A percentile compares a stretch with the other conserved stretches of the same genome.
Evolutionary conservation across 2,329 filamentous ascomycete species (phyloP).

Genomic region (Coleophoma cylindrospora): DNA sequence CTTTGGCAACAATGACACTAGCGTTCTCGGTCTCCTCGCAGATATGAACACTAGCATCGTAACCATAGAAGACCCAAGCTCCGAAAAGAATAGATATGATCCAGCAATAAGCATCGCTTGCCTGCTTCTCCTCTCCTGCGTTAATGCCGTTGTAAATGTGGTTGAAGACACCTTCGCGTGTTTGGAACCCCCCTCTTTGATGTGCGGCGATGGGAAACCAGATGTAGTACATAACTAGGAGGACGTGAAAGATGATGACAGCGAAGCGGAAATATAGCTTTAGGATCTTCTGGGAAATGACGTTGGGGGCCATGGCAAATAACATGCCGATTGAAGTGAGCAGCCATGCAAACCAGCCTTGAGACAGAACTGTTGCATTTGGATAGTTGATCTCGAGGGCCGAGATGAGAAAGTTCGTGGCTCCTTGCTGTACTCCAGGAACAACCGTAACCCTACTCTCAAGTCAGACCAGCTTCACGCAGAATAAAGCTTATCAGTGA

Average conservation of each 20-base stretch:
- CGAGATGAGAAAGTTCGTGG: conserved; percentile 33
- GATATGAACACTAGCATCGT: conserved; percentile 31
- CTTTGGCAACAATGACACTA: conserved; percentile 29
- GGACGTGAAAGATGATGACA: conserved; percentile 28
- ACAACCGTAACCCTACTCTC: conserved; percentile 23
- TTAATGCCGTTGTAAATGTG: conserved; percentile 35
- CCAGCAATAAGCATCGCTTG: conserved; percentile 32
- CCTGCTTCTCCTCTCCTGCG: conserved; percentile 25
- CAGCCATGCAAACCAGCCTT: conserved; percentile 33
- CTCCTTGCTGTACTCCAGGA: conserved; percentile 32
- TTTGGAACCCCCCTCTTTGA: conserved; percentile 26
- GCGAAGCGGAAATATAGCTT: conserved; percentile 32
- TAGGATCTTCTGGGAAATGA: conserved; percentile 28
- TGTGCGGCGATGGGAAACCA: conserved; percentile 32
- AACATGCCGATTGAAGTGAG: conserved; percentile 30
- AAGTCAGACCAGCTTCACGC: no score
- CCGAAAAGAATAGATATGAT: conserved; percentile 30
- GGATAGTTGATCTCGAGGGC: conserved; percentile 34
- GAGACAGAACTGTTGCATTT: conserved; percentile 22
- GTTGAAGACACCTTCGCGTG: conserved; percentile 25
- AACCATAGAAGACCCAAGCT: conserved; percentile 31
- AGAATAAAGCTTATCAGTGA: no score
- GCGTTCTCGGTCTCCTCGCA: conserved; percentile 33
- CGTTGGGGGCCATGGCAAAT: conserved; percentile 30
- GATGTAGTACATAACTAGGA: conserved; percentile 31